Base-by-base conservation (phyloP, 192 early-diverging fungal species). In the Chytriomyces confervae region DNA sequence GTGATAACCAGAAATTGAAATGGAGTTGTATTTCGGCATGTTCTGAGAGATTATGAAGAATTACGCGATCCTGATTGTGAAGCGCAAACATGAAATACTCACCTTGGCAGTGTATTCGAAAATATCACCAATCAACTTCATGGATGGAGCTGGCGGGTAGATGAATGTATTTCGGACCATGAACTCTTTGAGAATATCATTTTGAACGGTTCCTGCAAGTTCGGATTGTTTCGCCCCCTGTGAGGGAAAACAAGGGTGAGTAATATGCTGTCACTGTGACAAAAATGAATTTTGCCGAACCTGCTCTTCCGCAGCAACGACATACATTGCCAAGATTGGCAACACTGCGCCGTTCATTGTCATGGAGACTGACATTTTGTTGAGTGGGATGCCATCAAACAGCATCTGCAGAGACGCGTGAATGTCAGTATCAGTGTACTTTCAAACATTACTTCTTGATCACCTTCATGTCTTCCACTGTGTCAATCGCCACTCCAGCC, bases 161-260 rank as follows among this genome's bases (percentile, higher is more conserved):
- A 96, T 95, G 83, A 96, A 96, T 16, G 94, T 95, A 80, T 96
- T 96, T 66, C 95, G 90, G 71, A 96, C 95, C 95, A 95, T 96
- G 75, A 96, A 96, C 80, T 96, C 95, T 77, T 96, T 96, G 51
- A 96, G 85, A 77, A 96, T 96, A 80, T 96, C 95, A 81, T 96
- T 96, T 81, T 96, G 95, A 77, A 96, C 92, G 3, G 95, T 96
- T 43, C 95, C 95, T 6, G 92, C 87, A 57, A 96, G 89, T 79
- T 96, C 94, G 36, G 85, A 86, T 66, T 93, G 82, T 80, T 90
- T 85, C 6, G 93, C 91, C 36, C 95, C 95, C 84, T 84, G 13
- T 6, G 27, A 5, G 24, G 23, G 62, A 5, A 13, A 36, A 11
- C 36, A 5, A 64, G 11, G 11, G 3, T 11, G 13, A 23, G 36